Conservation (phyloP, 2,329 filamentous ascomycete genomes). For the Trichophyton simii region DNA sequence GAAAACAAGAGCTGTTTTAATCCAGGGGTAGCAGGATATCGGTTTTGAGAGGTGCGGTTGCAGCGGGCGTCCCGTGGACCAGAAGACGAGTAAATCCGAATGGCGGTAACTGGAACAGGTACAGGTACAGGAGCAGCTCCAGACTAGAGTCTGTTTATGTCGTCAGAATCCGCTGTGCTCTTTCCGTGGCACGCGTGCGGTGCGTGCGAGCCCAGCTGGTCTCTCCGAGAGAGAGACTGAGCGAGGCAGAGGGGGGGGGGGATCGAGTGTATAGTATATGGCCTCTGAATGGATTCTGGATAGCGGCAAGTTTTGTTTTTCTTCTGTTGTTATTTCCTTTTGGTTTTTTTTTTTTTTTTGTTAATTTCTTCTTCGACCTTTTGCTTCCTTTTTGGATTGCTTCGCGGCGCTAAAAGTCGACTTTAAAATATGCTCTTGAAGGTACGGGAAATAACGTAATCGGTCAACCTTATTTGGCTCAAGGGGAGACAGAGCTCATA, state of each 20-base stretch:
- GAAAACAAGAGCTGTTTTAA: not conserved
- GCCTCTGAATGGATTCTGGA: slow-evolving; percentile 1
- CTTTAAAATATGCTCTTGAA: slow-evolving; percentile 3
- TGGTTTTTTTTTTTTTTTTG: not conserved
- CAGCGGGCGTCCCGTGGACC: not conserved
- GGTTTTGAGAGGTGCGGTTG: not conserved
- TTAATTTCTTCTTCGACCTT: not conserved
- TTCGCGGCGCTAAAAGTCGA: not conserved
- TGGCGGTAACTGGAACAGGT: not conserved
- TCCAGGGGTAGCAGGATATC: slow-evolving; percentile 1
- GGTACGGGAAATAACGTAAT: slow-evolving; percentile 4
- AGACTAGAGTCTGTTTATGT: not conserved
- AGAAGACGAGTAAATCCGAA: not conserved
- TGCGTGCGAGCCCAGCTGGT: not conserved
- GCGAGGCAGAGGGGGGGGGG: not conserved
- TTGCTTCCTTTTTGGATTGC: not conserved
- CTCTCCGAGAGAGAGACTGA: not conserved
- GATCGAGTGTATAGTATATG: not conserved
- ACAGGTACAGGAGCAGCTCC: not conserved
- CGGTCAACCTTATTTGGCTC: slow-evolving; percentile 1
- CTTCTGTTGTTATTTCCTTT: not conserved
- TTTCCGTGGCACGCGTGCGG: slow-evolving; percentile 1
- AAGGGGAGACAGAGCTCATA: not conserved
- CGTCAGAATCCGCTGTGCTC: not conserved
- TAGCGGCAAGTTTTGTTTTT: not conserved